phyloP scores from a whole-genome alignment of 2,329 filamentous ascomycete genomes.

The Trematosphaeria pertusa region DNA sequence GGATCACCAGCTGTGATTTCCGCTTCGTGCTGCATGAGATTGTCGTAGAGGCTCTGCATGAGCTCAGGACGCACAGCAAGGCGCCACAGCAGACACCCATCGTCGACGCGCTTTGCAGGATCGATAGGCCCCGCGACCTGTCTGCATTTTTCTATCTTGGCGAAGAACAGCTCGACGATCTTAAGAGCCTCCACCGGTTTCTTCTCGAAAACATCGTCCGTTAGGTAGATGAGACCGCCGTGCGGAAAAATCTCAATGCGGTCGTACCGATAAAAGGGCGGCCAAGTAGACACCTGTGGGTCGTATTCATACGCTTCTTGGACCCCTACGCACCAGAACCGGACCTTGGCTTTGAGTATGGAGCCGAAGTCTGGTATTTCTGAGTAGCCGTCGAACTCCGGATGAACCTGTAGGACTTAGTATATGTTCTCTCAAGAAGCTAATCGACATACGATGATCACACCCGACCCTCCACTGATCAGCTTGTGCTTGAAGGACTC shows the following conservation, averaged over 20 bases:
- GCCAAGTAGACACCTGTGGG: constrained; percentile 16
- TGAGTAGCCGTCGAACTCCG: constrained; percentile 40
- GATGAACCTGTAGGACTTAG: constrained; percentile 31
- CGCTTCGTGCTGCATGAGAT: constrained; percentile 24
- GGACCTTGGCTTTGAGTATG: constrained; percentile 34
- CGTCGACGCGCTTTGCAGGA: constrained; percentile 24
- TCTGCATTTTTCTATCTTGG: constrained; percentile 32
- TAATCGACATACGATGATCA: constrained; percentile 32
- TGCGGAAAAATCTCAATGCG: constrained; percentile 47
- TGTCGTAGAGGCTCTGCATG: constrained; percentile 31
- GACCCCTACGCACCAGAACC: constrained; percentile 45
- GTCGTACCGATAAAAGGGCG: constrained; percentile 24
- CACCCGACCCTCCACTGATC: constrained; percentile 26
- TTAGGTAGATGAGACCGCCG: constrained; percentile 51
- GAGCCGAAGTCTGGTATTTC: constrained; percentile 41
- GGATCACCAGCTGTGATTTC: constrained; percentile 26
- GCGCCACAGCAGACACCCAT: constrained; percentile 39
- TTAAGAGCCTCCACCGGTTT: constrained; percentile 45
- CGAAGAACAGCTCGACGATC: constrained; percentile 46
- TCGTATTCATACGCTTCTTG: constrained; percentile 28
- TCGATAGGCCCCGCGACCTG: constrained; percentile 19
- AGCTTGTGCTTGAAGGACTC: constrained; percentile 28
- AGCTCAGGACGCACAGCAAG: constrained; percentile 41
- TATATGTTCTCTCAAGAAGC: not conserved
- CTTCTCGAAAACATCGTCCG: constrained; percentile 52